These are phyloP conservation scores for Wickerhamiella hasegawae DNA, from an alignment of 805 yeast genomes.

Conservation along the genomic window DNA sequence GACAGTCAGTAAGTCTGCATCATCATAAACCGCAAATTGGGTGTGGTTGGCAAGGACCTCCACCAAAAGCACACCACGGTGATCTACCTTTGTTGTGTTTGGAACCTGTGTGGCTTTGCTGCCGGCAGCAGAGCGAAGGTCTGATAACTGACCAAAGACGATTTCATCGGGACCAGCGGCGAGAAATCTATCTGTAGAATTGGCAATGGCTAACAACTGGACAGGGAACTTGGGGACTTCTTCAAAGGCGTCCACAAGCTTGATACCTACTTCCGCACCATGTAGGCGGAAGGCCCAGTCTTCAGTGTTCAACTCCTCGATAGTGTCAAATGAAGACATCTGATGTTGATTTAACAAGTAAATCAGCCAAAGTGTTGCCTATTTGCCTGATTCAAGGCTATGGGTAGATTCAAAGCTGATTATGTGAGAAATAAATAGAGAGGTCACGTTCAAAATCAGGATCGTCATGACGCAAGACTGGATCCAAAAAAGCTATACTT, in stretches of 20 bases:
- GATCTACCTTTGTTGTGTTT: neutral
- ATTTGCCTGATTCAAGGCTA: too few species aligned
- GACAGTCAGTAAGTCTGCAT: neutral
- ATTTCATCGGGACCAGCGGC: constrained; percentile 9
- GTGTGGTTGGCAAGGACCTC: constrained; percentile 8
- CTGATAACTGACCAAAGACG: constrained; percentile 7
- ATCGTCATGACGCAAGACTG: too few species aligned
- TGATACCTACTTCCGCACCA: constrained; percentile 12
- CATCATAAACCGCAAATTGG: constrained; percentile 7
- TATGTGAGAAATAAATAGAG: neutral
- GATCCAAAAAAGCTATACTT: too few species aligned
- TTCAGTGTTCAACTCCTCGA: constrained; percentile 10
- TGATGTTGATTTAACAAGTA: too few species aligned
- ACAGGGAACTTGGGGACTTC: constrained; percentile 4
- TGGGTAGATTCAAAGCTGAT: too few species aligned
- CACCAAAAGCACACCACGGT: constrained; percentile 1
- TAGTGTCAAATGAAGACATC: neutral
- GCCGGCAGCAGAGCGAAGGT: constrained; percentile 2
- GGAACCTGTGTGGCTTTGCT: neutral
- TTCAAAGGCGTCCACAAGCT: constrained; percentile 5
- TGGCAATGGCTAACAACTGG: constrained; percentile 1
- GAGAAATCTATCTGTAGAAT: constrained; percentile 4
- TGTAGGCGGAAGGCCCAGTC: constrained; percentile 13
- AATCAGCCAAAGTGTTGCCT: too few species aligned
- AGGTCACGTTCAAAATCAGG: neutral